Evolutionary conservation across 306 rosid species (phyloP).

Genomic region (Cucumis hystrix): DNA sequence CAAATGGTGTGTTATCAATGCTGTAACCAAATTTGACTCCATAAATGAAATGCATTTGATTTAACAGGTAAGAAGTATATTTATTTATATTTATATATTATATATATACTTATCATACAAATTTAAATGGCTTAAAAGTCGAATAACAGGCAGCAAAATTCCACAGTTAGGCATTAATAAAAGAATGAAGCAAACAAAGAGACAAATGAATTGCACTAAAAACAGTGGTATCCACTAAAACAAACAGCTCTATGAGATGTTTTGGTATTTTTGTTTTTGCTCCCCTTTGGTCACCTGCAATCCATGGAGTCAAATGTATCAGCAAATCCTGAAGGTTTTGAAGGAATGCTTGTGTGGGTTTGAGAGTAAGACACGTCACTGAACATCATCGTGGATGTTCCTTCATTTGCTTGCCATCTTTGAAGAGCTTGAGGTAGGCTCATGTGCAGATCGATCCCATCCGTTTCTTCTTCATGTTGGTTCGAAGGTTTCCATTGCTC

Average conservation of each 20-base stretch:
- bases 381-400: conserved; percentile 56
- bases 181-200: conserved; percentile 9
- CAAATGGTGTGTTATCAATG: too few relatives aligned
- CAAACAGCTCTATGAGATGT: not conserved
- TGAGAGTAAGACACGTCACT: conserved; percentile 51
- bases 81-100: not conserved
- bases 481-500: conserved; percentile 68
- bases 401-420: conserved; percentile 94
- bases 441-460: conserved; percentile 63
- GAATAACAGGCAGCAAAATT: not conserved
- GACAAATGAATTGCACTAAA: not conserved
- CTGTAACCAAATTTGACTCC: not conserved
- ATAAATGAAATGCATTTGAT: not conserved
- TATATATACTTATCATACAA: conserved; percentile 2
- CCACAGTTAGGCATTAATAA: conserved; percentile 1
- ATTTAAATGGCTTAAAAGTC: not conserved
- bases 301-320: conserved; percentile 61
- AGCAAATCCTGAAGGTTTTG: conserved; percentile 68
- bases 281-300: conserved; percentile 37
- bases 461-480: conserved; percentile 53
- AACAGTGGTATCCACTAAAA: not conserved
- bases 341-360: conserved; percentile 69
- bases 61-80: not conserved
- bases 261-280: not conserved
- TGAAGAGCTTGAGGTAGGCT: conserved; percentile 71